Evolutionary conservation across 1,139 yeast genomes (phyloP).

Genomic region (Candida sp.): DNA sequence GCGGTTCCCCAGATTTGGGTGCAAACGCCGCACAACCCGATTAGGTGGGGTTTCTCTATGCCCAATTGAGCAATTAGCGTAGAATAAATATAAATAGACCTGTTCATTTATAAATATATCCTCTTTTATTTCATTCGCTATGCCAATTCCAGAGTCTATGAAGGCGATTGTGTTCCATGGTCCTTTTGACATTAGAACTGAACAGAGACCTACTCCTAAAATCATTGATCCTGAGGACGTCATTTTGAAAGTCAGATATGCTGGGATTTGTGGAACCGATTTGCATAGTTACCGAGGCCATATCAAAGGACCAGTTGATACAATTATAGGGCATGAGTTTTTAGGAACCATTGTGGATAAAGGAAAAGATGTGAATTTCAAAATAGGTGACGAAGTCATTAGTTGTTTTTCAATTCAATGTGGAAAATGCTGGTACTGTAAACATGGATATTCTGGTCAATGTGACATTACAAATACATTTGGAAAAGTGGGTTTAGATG

Average conservation of each 20-base stretch:
- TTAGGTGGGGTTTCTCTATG: not conserved
- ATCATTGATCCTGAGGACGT: constrained; percentile 43
- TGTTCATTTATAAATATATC: no score
- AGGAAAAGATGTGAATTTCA: constrained; percentile 32
- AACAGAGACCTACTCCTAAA: constrained; percentile 41
- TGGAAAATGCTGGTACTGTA: constrained; percentile 55
- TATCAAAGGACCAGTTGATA: constrained; percentile 33
- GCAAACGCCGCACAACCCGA: not conserved
- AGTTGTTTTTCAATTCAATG: constrained; percentile 56
- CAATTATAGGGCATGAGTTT: constrained; percentile 51
- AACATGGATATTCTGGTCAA: constrained; percentile 49
- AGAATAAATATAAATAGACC: not conserved
- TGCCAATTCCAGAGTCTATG: constrained; percentile 29
- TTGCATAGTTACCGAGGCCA: constrained; percentile 60
- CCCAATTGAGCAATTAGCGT: not conserved
- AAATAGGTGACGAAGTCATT: constrained; percentile 43
- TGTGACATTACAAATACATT: constrained; percentile 51
- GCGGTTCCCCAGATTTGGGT: not conserved
- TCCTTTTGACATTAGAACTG: constrained; percentile 41
- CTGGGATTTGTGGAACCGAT: constrained; percentile 64
- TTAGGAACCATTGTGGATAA: constrained; percentile 38
- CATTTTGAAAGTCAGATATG: constrained; percentile 47
- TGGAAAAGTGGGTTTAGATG: constrained; percentile 53
- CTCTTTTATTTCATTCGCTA: no score
- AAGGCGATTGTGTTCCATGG: constrained; percentile 57